Percentiles rank a stretch among this genome's conserved stretches.
Conservation (phyloP, 768 basidiomycete species). For the Suillus clintonianus region DNA sequence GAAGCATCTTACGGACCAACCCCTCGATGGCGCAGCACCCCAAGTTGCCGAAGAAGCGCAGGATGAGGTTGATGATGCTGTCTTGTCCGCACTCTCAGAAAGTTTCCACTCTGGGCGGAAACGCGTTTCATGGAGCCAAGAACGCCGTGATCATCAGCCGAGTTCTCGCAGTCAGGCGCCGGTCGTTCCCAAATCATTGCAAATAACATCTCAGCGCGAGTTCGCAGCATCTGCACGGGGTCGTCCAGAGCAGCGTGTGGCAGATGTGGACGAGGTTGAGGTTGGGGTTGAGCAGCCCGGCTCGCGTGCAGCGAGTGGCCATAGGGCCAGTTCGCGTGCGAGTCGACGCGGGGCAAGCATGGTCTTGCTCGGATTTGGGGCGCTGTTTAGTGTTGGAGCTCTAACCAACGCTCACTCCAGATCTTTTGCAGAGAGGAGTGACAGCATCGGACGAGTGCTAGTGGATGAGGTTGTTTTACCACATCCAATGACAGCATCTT, state of each 20-base stretch:
- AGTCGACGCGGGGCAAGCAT: slow-evolving; percentile 74
- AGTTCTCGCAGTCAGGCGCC: slow-evolving; percentile 41
- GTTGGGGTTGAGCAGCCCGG: slow-evolving; percentile 22
- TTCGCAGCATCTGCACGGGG: slow-evolving; percentile 40
- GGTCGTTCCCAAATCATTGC: slow-evolving; percentile 36
- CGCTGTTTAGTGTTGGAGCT: slow-evolving; percentile 68
- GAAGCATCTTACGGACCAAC: slow-evolving; percentile 26
- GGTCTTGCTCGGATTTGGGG: slow-evolving; percentile 79
- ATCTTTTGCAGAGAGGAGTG: slow-evolving; percentile 25
- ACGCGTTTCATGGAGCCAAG: slow-evolving; percentile 70
- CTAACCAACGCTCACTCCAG: slow-evolving; percentile 37
- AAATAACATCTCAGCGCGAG: slow-evolving; percentile 29
- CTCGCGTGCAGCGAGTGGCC: slow-evolving; percentile 9
- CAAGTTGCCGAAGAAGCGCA: slow-evolving; percentile 24
- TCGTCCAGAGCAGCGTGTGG: slow-evolving; percentile 44
- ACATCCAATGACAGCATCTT: slow-evolving; percentile 6
- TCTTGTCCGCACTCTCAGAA: slow-evolving; percentile 60
- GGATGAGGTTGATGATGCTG: slow-evolving; percentile 53
- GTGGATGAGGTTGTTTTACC: slow-evolving; percentile 15
- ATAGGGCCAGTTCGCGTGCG: slow-evolving; percentile 54
- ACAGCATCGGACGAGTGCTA: slow-evolving; percentile 52
- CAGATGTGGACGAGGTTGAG: slow-evolving; percentile 26
- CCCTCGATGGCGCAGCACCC: slow-evolving; percentile 21
- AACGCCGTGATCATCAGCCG: slow-evolving; percentile 34
- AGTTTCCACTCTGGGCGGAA: slow-evolving; percentile 80